Evolutionary conservation across 768 basidiomycete species (phyloP), one percentile per base, ranked within the genome.

Genomic region (Rhizopogon vinicolor): DNA sequence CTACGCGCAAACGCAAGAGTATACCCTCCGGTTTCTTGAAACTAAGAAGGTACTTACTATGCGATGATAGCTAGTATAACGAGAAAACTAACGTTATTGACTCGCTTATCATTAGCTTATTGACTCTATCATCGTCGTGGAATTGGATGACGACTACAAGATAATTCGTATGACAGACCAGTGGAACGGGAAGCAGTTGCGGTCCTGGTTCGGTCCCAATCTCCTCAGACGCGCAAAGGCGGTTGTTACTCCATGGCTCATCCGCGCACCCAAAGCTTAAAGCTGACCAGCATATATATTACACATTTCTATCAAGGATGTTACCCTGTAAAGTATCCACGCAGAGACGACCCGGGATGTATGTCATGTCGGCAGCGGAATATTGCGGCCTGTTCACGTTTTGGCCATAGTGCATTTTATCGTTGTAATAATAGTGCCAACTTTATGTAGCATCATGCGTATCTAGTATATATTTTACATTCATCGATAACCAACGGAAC

Each of bases 81-180:
- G n/a, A 37, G 3, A 1, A 45, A 19, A 29, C 14, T 51, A 25
- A 29, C 25, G 42, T 16, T 22, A 18, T 14, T n/a, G 14, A 9
- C 49, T 59, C 22, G 37, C 42, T 35, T 22, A n/a, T 5, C 35
- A 13, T 12, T 51, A 89, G 86, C 63, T 73, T 8, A 71, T 87
- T 31, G 75, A 82, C 40, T 89, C 86, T 1, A 75, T 88, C 37
- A 73, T 88, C 22, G 65, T 78, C 8, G 80, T 87, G 5, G 84
- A 87, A 57, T 67, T 89, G 51, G 85, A 88, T 62, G 83, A 84
- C 4, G 69, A 85, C 44, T 78, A 84, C 55, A 84, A 78, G 70
- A 86, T 89, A 48, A 68, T 77, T 5, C 74, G 74, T 31, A 65
- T 88, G 55, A 72, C 79, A 35, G 84, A 88, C 57, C 78, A 83